These are phyloP conservation scores for Termitomyces sp. DNA, from an alignment of 768 basidiomycete genomes.

Conservation along the genomic window DNA sequence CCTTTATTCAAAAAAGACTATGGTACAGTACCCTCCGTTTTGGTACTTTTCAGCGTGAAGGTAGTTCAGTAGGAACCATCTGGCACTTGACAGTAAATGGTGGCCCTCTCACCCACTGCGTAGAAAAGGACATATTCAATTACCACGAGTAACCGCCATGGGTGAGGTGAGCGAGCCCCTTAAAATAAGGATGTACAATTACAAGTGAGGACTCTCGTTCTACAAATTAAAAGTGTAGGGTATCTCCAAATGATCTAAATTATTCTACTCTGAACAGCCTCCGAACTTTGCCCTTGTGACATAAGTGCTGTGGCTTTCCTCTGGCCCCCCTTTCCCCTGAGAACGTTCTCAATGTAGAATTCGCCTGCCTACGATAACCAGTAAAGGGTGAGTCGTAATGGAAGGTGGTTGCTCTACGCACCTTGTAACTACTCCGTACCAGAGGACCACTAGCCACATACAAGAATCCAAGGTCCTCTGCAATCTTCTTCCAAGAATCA, in stretches of 20 bases:
- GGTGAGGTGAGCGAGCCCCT: background rate
- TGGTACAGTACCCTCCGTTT: too few relatives aligned
- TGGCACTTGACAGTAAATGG: too few relatives aligned
- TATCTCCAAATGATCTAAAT: background rate
- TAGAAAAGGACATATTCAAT: background rate
- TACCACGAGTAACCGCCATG: background rate
- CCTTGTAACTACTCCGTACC: constrained; percentile 97
- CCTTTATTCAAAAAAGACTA: too few relatives aligned
- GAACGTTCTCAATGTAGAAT: constrained; percentile 89
- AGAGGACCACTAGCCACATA: constrained; percentile 97
- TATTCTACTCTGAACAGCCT: background rate
- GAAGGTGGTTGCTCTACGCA: constrained; percentile 23
- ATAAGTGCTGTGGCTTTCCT: constrained; percentile 30
- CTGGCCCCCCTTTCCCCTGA: constrained; percentile 53
- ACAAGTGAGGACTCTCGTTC: background rate
- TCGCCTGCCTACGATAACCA: constrained; percentile 75
- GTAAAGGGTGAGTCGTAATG: background rate
- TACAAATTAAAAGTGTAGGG: background rate
- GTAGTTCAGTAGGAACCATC: too few relatives aligned
- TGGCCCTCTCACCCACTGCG: background rate
- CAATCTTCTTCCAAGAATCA: constrained; percentile 82
- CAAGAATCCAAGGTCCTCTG: constrained; percentile 92
- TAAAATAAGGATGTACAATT: background rate
- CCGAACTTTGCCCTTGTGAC: background rate
- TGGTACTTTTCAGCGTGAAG: too few relatives aligned